A percentile compares a stretch with the other conserved stretches of the same genome.
phyloP scores from a whole-genome alignment of 2,329 filamentous ascomycete species.

The Laburnicola sp. region DNA sequence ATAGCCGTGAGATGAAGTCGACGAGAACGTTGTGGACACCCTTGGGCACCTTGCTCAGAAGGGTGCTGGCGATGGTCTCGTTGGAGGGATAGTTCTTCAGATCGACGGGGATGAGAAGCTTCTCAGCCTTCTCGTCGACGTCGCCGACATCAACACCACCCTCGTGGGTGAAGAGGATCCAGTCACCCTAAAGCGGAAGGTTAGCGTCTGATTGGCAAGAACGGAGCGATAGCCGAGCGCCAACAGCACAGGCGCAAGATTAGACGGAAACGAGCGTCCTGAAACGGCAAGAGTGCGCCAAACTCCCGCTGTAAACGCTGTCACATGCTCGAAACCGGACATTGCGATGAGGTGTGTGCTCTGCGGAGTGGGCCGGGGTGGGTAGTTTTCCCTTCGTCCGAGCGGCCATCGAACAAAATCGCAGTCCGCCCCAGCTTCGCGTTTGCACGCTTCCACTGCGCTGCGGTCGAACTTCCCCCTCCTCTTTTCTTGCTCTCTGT shows the following conservation, averaged over 20 bases:
- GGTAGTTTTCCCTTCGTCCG: slow-evolving; percentile 47
- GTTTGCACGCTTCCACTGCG: slow-evolving; percentile 17
- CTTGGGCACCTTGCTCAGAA: slow-evolving; percentile 91
- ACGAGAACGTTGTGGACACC: slow-evolving; percentile 97
- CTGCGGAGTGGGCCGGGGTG: slow-evolving; percentile 43
- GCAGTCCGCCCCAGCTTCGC: slow-evolving; percentile 28
- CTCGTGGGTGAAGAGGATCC: slow-evolving; percentile 99
- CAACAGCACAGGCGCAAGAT: slow-evolving; percentile 41
- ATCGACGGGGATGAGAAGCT: slow-evolving; percentile 96
- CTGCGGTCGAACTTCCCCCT: neutral
- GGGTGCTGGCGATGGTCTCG: slow-evolving; percentile 80
- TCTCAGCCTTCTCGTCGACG: slow-evolving; percentile 98
- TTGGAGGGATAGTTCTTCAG: slow-evolving; percentile 94
- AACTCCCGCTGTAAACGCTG: slow-evolving; percentile 19
- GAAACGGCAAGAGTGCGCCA: slow-evolving; percentile 20
- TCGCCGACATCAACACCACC: slow-evolving; percentile 99
- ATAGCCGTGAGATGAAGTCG: slow-evolving; percentile 97
- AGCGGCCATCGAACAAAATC: slow-evolving; percentile 43
- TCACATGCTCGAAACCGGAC: slow-evolving; percentile 41
- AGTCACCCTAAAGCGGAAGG: slow-evolving; percentile 74
- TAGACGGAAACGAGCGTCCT: slow-evolving; percentile 22
- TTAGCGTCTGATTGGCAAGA: slow-evolving; percentile 41
- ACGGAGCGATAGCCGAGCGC: slow-evolving; percentile 22
- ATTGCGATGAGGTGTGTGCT: slow-evolving; percentile 37
- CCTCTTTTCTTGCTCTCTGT: neutral